phyloP scores from a whole-genome alignment of 148 eudicot species.

The Diospyros lotus region DNA sequence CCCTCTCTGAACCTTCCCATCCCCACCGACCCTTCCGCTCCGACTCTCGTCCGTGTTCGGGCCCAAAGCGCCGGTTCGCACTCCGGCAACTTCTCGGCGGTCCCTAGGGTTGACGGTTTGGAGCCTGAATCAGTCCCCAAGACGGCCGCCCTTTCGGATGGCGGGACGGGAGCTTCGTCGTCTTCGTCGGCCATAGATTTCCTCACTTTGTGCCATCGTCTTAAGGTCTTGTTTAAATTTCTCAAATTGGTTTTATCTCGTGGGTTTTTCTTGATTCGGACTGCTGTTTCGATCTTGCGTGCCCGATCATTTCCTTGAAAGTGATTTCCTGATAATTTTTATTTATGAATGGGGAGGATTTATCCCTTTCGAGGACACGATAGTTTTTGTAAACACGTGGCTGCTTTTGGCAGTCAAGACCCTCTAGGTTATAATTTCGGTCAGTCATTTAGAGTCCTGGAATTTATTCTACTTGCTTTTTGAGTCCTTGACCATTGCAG shows the following conservation, averaged over 20 bases:
- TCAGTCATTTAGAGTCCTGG: no score
- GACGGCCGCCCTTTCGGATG: constrained; percentile 10
- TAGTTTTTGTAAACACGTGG: no score
- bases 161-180: constrained; percentile 22
- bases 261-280: background rate
- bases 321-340: no score
- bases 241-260: background rate
- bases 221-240: constrained; percentile 40
- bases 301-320: background rate
- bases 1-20: background rate
- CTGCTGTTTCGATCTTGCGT: background rate
- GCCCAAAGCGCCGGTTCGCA: constrained; percentile 30
- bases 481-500: no score
- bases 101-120: constrained; percentile 10
- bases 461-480: no score
- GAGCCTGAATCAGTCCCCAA: constrained; percentile 11
- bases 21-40: constrained; percentile 10
- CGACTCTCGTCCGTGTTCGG: constrained; percentile 31
- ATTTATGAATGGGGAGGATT: no score
- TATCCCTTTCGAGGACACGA: no score
- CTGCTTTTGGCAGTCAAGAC: no score
- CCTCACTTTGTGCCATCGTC: constrained; percentile 74
- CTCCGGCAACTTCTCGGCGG: constrained; percentile 8
- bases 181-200: constrained; percentile 70
- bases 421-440: no score